phyloP scores from a whole-genome alignment of 2,329 filamentous ascomycete species.

The Colletotrichum musicola region DNA sequence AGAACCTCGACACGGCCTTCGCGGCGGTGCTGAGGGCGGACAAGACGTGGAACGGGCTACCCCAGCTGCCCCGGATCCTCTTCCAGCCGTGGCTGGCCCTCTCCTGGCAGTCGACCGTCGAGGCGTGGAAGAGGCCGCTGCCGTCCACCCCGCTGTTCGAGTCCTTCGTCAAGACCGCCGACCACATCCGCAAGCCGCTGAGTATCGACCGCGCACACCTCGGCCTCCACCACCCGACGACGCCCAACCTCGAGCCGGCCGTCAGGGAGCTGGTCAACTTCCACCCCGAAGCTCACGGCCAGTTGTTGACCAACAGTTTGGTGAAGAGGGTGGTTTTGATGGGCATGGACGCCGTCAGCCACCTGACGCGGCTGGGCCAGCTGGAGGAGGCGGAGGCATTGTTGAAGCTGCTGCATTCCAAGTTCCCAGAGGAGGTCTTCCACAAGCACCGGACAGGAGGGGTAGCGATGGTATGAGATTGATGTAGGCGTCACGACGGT shows the following conservation, averaged over 20 bases:
- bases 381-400: slow-evolving; percentile 56
- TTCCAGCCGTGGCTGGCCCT: slow-evolving; percentile 60
- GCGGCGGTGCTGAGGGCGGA: slow-evolving; percentile 61
- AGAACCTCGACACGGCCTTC: slow-evolving; percentile 64
- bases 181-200: slow-evolving; percentile 52
- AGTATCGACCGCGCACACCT: slow-evolving; percentile 65
- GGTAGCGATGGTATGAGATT: background rate
- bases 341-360: slow-evolving; percentile 57
- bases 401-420: slow-evolving; percentile 52
- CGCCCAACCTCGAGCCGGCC: slow-evolving; percentile 61
- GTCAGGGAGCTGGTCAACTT: slow-evolving; percentile 56
- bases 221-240: slow-evolving; percentile 66
- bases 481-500: too few relatives aligned
- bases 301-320: background rate
- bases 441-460: background rate
- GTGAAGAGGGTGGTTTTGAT: slow-evolving; percentile 37
- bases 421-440: slow-evolving; percentile 45
- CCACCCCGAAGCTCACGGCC: slow-evolving; percentile 6
- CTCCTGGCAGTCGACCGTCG: slow-evolving; percentile 66
- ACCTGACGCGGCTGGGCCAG: slow-evolving; percentile 56
- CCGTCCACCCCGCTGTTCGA: slow-evolving; percentile 65
- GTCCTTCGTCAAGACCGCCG: slow-evolving; percentile 62
- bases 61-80: slow-evolving; percentile 52
- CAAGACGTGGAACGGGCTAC: slow-evolving; percentile 53
- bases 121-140: slow-evolving; percentile 58